These are phyloP conservation scores for Coemansia aciculifera DNA, from an alignment of 192 early-diverging fungal genomes.

Conservation along the genomic window DNA sequence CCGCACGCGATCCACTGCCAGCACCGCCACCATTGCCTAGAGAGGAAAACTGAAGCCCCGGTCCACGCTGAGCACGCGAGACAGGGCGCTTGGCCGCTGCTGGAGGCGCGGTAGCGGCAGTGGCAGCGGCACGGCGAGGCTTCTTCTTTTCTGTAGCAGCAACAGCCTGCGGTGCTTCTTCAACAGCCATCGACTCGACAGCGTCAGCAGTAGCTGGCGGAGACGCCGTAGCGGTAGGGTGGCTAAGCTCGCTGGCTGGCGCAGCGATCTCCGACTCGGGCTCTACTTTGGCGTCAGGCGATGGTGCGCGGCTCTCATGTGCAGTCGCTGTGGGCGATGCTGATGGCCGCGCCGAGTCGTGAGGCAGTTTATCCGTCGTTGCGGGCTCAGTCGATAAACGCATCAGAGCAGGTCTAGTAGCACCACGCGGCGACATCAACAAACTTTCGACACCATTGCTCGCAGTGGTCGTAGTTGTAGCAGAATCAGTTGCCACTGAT, in stretches of 20 bases:
- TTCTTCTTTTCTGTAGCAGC: not conserved
- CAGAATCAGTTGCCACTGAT: not conserved
- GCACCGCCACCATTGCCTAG: constrained; percentile 14
- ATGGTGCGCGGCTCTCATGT: constrained; percentile 22
- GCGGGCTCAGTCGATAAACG: constrained; percentile 23
- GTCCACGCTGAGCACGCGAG: constrained; percentile 22
- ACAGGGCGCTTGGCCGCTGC: not conserved
- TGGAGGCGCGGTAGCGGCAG: not conserved
- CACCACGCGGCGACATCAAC: constrained; percentile 35
- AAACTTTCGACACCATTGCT: constrained; percentile 28
- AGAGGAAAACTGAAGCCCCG: constrained; percentile 47
- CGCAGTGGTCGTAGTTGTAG: constrained; percentile 9
- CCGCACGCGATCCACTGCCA: not conserved
- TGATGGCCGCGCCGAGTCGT: constrained; percentile 39
- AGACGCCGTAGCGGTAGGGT: not conserved
- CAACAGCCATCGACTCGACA: not conserved
- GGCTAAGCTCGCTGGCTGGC: not conserved
- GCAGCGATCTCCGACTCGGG: not conserved
- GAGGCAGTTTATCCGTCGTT: constrained; percentile 7
- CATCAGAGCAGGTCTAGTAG: constrained; percentile 11
- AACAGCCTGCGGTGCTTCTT: not conserved
- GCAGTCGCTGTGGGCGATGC: constrained; percentile 25
- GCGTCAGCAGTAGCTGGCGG: not conserved
- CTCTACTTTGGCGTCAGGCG: constrained; percentile 15
- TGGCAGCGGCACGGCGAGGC: not conserved